Base-by-base conservation (phyloP, 1,139 yeast species). In the Kluyveromyces marxianus region DNA sequence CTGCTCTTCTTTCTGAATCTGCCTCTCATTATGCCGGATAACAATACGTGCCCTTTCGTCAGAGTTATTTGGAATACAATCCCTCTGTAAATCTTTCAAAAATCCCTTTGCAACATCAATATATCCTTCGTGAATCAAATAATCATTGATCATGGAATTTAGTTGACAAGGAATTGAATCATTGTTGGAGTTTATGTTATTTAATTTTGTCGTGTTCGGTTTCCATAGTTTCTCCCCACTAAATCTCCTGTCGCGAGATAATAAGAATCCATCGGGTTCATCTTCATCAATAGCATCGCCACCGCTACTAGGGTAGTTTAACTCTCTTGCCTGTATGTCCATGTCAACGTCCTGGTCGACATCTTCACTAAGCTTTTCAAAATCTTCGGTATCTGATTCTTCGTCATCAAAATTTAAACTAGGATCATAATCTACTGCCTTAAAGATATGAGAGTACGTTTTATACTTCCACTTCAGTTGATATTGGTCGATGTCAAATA, bases 81-180 rank as follows among this genome's bases (percentile, higher is more conserved):
- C 61, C 10, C 55, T 57, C 35, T 55, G 54, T 37, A 79, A 62
- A 50, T 77, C 87, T 27, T 66, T 62, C 28, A 75, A 66, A 55
- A 88, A 81, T 0, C 87, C 80, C 47, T 74, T 74, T 7, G 83
- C 79, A 0, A 89, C 79, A 41, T 82, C 82, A 45, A 77, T 70
- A 57, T 77, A 81, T 0, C 96, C 96, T 54, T 81, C 79, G 55
- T 85, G 84, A 34, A 78, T 73, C 46, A 89, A 75, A 62, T 87
- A 88, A 4, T 82, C 81, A 47, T 77, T 71, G 3, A 89, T 80
- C 52, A 87, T 68, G 25, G 72, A 66, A 56, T 82, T 79, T 43
- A 81, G 65, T 37, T 77, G 60, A 4, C 63, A 59, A n/a, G 69
- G 65, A 26, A 70, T 56, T 4, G 65, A 59, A 35, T 69, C 73